Percentiles rank a stretch among this genome's conserved stretches.
Evolutionary conservation across 2,329 filamentous ascomycete species (phyloP).

Genomic region (Colletotrichum sp.): DNA sequence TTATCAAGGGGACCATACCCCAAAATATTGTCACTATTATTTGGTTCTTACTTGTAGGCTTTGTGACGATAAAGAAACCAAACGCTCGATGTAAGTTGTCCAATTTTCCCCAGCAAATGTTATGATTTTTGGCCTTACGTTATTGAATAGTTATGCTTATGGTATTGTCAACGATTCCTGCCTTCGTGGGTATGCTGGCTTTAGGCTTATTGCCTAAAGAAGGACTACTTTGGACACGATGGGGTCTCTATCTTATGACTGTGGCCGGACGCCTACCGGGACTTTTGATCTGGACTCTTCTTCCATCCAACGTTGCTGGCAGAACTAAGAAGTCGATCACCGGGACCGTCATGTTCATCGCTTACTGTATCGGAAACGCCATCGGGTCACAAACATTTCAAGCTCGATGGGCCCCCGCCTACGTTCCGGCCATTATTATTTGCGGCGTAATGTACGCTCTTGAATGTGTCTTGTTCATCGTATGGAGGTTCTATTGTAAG

Average conservation of each 20-base stretch:
- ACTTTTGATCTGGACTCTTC: background rate
- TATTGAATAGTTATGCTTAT: background rate
- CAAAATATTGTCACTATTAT: background rate
- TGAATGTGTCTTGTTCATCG: accelerated
- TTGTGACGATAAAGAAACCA: background rate
- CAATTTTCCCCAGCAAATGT: background rate
- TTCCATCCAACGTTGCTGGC: background rate
- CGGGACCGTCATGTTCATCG: background rate
- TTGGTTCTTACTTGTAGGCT: background rate
- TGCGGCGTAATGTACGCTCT: background rate
- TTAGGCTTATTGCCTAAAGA: background rate
- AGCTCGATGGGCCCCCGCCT: accelerated
- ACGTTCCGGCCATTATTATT: background rate
- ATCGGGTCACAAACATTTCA: background rate
- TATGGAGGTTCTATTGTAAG: background rate
- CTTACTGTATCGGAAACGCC: background rate
- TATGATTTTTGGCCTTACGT: accelerated
- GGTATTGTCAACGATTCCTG: background rate
- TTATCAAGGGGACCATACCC: background rate
- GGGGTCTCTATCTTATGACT: background rate
- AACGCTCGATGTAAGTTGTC: background rate
- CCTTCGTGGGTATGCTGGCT: background rate
- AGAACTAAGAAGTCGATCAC: background rate
- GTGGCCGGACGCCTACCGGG: background rate
- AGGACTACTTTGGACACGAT: background rate